These are phyloP conservation scores for Suillus subalutaceus DNA, from an alignment of 768 basidiomycete species.

Conservation along the genomic window DNA sequence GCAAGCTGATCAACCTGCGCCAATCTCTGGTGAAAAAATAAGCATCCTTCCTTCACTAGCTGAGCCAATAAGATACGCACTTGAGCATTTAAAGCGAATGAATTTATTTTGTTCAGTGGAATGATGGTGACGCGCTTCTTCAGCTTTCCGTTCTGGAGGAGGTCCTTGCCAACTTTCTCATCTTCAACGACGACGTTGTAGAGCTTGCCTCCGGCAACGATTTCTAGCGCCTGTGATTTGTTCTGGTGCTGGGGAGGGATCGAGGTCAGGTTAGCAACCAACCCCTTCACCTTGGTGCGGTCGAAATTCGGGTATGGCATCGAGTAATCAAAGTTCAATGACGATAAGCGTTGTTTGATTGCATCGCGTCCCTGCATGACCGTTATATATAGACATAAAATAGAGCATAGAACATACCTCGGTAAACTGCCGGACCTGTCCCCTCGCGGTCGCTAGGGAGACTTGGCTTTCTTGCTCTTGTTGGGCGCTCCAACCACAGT, in stretches of 20 bases:
- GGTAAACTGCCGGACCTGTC: constrained; percentile 54
- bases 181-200: constrained; percentile 95
- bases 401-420: constrained; percentile 51
- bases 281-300: constrained; percentile 83
- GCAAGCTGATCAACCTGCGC: constrained; percentile 70
- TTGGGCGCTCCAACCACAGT: constrained; percentile 76
- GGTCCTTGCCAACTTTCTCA: constrained; percentile 83
- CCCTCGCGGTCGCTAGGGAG: constrained; percentile 53
- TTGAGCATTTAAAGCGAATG: constrained; percentile 56
- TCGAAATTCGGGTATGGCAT: constrained; percentile 82
- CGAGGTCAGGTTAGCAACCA: constrained; percentile 86
- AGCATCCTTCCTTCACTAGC: background rate
- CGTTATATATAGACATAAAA: constrained; percentile 14
- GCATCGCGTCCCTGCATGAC: constrained; percentile 62
- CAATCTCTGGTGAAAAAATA: constrained; percentile 60
- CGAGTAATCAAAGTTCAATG: constrained; percentile 83
- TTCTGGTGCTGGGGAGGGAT: constrained; percentile 70
- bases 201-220: constrained; percentile 85
- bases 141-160: constrained; percentile 76
- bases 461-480: constrained; percentile 64
- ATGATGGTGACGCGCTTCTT: constrained; percentile 92
- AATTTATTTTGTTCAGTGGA: constrained; percentile 88
- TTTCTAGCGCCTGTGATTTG: constrained; percentile 89
- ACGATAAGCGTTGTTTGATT: constrained; percentile 65
- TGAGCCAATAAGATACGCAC: constrained; percentile 29